Base-by-base conservation (phyloP, 1,284 basidiomycete species). In the Ceratobasidium papillatum region DNA sequence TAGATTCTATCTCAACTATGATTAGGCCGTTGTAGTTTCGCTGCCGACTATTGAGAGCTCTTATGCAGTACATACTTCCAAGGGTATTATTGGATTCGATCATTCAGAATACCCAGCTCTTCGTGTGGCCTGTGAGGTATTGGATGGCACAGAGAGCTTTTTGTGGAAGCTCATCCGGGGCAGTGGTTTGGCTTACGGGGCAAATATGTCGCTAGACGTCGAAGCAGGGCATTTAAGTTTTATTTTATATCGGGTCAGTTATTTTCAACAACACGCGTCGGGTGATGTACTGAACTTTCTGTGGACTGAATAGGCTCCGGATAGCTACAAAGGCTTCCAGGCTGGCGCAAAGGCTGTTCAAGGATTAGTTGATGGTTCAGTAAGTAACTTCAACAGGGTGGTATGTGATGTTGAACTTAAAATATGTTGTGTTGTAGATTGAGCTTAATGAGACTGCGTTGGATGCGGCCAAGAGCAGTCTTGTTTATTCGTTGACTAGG, bases 21-120 rank as follows among this genome's bases (percentile, higher is more conserved):
- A 22, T 3, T 80, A 95, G 90, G 94, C 93, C 25, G 86, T 95
- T 47, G 87, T 99, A 49, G 92, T 96, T 81, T 90, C 94, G 75
- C 86, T 99, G 78, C 91, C 96, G 0, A 95, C 95, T 3, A 98
- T 99, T 78, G 98, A 99, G 83, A 96, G 94, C 79, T 93, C 94
- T 9, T 99, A 92, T 82, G 92, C 91, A 17, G 89, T 87, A 32
- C 93, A 97, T 80, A 91, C 90, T 14, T 88, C 94, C 0, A 94
- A 91, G 80, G 91, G 92, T 49, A 89, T 95, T 58, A 84, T 86
- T 80, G 94, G 94, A 19, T 95, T 92, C 81, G 82, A 89, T 76
- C 91, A 98, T 81, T 89, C 92, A 0, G 95, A 98, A 77, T 91
- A 91, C 75, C 92, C 97, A 0, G 92, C 93, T 17, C 84, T 98